Evolutionary conservation across 2,329 filamentous ascomycete genomes (phyloP), one percentile per base, ranked within the genome.

Genomic region (Sporothrix pallida): DNA sequence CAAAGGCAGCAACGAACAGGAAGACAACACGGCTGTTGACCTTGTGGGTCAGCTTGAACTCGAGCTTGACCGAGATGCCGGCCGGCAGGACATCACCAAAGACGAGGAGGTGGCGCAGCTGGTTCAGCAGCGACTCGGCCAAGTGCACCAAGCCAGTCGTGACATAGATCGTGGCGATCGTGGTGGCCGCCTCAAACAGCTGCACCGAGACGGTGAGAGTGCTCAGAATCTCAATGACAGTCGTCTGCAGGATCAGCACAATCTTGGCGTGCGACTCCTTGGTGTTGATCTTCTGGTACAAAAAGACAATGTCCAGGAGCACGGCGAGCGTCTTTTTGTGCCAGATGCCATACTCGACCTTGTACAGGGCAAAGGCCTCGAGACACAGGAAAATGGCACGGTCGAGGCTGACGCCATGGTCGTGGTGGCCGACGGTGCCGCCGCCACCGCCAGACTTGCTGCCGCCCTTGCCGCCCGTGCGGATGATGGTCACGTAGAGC

Each of bases 61-160:
- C 78, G 12, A 85, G 75, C 74, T 82, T 82, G 75, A 86, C 78
- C 1, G 79, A 81, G 13, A 83, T 79, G 1, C 74, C 77, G 75
- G 44, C 78, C 20, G 71, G 75, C 52, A 79, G 78, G 70, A 79
- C 82, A 54, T 83, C 81, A 23, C 84, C 83, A 74, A 86, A 85
- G 72, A 87, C 83, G 62, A 87, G 81, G 74, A 87, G 83, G 42
- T 84, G 82, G 44, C 86, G 86, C 20, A 88, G 77, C 75, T 88
- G 85, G 5, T 84, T 82, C 9, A 87, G 81, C 1, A 87, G 78
- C 73, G 85, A 79, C 62, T 82, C 77, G 52, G 83, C 83, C 73
- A 83, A 78, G 72, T 82, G 74, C 50, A 79, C 78, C 58, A 86
- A 79, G 65, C 83, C 81, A 46, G 81, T 82, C 20, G 80, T 79